These are phyloP conservation scores for Drechslerella dactyloides DNA, from an alignment of 2,329 filamentous ascomycete species.

Conservation along the genomic window DNA sequence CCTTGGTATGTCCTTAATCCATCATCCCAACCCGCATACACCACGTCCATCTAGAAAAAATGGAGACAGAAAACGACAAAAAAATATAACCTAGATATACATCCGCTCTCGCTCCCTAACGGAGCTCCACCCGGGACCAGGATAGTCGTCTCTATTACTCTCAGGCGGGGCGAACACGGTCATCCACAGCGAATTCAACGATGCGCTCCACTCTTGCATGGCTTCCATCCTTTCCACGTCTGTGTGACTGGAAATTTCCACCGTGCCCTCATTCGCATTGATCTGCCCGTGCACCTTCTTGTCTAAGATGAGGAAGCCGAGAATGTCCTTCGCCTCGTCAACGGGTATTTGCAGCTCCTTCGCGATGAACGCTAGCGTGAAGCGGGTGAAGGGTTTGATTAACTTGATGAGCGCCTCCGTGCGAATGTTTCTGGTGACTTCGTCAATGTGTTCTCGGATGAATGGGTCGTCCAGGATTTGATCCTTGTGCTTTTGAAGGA, in stretches of 20 bases:
- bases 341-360: constrained; percentile 84
- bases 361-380: constrained; percentile 86
- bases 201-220: constrained; percentile 73
- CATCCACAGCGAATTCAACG: constrained; percentile 72
- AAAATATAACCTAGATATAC: constrained; percentile 26
- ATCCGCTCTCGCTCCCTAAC: constrained; percentile 19
- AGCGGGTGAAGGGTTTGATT: constrained; percentile 91
- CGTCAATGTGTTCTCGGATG: constrained; percentile 98
- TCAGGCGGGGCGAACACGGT: constrained; percentile 80
- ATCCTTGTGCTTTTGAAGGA: constrained; percentile 85
- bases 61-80: neutral
- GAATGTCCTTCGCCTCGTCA: constrained; percentile 88
- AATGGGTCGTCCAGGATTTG: constrained; percentile 83
- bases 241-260: constrained; percentile 76
- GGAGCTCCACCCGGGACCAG: neutral
- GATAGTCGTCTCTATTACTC: constrained; percentile 58
- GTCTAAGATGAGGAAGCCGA: constrained; percentile 92
- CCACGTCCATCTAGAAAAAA: neutral
- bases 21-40: neutral
- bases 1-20: too few relatives aligned
- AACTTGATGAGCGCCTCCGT: constrained; percentile 93
- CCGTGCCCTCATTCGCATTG: constrained; percentile 82
- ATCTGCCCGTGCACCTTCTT: constrained; percentile 85
- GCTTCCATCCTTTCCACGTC: constrained; percentile 77
- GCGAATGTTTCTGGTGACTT: constrained; percentile 96